Conservation (phyloP, 1,284 basidiomycete species). For the Cystobasidium slooffiae region DNA sequence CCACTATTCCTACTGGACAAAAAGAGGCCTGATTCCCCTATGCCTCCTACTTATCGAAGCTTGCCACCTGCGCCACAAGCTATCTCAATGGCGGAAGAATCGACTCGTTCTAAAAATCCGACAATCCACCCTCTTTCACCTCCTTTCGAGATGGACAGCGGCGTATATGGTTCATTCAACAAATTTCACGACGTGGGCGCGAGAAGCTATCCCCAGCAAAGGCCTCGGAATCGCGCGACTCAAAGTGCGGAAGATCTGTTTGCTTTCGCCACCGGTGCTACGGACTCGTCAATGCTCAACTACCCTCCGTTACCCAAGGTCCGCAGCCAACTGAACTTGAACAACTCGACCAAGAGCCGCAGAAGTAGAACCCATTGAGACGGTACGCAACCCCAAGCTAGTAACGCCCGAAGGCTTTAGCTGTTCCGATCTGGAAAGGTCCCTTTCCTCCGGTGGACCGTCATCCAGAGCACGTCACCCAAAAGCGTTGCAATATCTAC, state of each 20-base stretch:
- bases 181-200: too few relatives aligned
- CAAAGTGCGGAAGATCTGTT: slow-evolving; percentile 16
- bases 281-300: background rate
- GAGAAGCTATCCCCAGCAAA: background rate
- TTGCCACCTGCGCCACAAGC: slow-evolving; percentile 6
- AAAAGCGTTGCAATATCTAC: too few relatives aligned
- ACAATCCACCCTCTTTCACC: background rate
- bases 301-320: background rate
- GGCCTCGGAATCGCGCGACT: background rate
- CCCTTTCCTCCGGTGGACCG: too few relatives aligned
- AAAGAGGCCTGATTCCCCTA: slow-evolving; percentile 17
- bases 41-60: slow-evolving; percentile 3
- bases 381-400: background rate
- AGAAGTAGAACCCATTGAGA: background rate
- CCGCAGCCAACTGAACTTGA: slow-evolving; percentile 8
- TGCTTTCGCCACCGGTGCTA: background rate
- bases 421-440: too few relatives aligned
- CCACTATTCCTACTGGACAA: slow-evolving; percentile 13
- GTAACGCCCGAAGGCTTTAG: background rate
- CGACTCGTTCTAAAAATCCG: background rate
- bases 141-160: background rate
- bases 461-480: too few relatives aligned
- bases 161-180: background rate
- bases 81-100: background rate
- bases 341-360: background rate